Evolutionary conservation across 345 rosid species (phyloP).

Genomic region (Lenwebbia sp.): DNA sequence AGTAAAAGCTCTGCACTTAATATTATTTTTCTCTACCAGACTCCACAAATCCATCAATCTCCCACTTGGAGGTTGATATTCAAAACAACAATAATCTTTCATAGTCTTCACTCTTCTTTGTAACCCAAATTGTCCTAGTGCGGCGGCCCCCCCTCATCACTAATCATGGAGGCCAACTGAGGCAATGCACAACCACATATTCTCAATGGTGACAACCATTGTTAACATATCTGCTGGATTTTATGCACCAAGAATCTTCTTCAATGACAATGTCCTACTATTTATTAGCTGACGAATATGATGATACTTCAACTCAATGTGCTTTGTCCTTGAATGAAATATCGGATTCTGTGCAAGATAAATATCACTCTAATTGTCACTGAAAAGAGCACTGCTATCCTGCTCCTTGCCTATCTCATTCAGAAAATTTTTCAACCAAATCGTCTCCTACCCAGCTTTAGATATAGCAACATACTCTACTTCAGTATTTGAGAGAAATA

Average conservation of each 20-base stretch:
- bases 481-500: not conserved
- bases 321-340: not conserved
- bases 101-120: too few relatives aligned
- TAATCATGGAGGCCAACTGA: not conserved
- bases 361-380: not conserved
- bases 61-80: not conserved
- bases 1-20: not conserved
- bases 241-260: not conserved
- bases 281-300: not conserved
- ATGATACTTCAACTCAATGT: too few relatives aligned
- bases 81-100: too few relatives aligned
- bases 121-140: too few relatives aligned
- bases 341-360: not conserved
- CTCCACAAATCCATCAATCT: not conserved
- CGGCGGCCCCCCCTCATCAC: not conserved
- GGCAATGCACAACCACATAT: not conserved
- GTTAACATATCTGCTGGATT: too few relatives aligned
- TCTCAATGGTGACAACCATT: not conserved
- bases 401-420: not conserved
- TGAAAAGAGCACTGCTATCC: not conserved
- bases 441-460: not conserved
- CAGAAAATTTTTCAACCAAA: too few relatives aligned
- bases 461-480: not conserved
- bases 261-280: not conserved
- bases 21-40: not conserved